Conservation (phyloP, 139 green algal species). For the Haematococcus lacustris region DNA sequence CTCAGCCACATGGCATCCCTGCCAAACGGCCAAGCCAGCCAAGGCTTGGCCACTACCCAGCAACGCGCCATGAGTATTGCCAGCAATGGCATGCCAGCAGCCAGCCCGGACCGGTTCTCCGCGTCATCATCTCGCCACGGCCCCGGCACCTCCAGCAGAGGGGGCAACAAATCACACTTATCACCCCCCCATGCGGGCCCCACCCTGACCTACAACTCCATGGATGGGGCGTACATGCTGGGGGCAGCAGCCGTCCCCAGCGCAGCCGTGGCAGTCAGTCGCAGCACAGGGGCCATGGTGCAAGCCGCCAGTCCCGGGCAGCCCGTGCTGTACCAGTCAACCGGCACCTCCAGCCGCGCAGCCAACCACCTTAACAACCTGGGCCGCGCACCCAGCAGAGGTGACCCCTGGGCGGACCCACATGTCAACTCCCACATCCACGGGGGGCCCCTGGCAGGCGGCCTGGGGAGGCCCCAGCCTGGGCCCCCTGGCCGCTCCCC, state of each 20-base stretch:
- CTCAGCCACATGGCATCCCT: too few relatives aligned
- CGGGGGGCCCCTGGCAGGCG: too few relatives aligned
- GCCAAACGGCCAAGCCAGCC: too few relatives aligned
- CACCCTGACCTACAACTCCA: too few relatives aligned
- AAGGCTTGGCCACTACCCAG: too few relatives aligned
- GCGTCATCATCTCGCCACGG: constrained; percentile 12
- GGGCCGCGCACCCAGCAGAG: constrained; percentile 20
- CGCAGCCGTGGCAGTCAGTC: too few relatives aligned
- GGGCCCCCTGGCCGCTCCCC: too few relatives aligned
- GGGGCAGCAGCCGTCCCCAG: neutral
- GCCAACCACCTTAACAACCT: neutral
- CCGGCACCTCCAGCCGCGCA: neutral
- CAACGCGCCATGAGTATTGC: too few relatives aligned
- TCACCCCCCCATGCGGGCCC: constrained; percentile 9
- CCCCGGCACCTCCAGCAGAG: neutral
- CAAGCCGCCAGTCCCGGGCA: constrained; percentile 5
- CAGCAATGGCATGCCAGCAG: too few relatives aligned
- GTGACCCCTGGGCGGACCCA: constrained; percentile 15
- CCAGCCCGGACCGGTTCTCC: constrained; percentile 17
- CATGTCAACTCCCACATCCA: neutral
- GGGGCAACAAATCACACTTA: neutral
- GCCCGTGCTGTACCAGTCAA: constrained; percentile 31
- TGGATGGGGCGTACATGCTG: constrained; percentile 2
- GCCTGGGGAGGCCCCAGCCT: too few relatives aligned
- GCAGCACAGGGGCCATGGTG: constrained; percentile 2